Percentiles rank a stretch among this genome's conserved stretches.
Evolutionary conservation across 2,329 filamentous ascomycete genomes (phyloP).

Genomic region (Pezicula rhizophila): DNA sequence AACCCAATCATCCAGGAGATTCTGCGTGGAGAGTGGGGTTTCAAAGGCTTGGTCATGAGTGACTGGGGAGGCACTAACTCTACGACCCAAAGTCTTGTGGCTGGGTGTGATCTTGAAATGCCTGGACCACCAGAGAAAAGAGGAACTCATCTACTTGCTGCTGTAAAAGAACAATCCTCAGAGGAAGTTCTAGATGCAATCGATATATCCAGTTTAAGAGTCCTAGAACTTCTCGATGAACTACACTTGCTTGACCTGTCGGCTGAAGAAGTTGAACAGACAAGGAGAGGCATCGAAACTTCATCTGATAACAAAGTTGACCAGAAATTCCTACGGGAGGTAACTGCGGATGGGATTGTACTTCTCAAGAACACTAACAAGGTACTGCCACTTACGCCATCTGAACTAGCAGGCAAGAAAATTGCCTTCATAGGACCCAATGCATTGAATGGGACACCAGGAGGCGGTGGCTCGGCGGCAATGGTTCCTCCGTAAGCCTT

Average conservation of each 20-base stretch:
- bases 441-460: constrained; percentile 30
- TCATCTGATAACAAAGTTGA: constrained; percentile 16
- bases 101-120: constrained; percentile 29
- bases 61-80: constrained; percentile 27
- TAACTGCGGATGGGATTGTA: constrained; percentile 16
- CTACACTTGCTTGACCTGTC: neutral
- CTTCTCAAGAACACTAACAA: constrained; percentile 16
- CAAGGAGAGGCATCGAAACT: constrained; percentile 7
- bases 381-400: constrained; percentile 13
- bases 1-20: constrained; percentile 20
- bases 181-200: neutral
- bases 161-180: neutral
- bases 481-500: constrained; percentile 18
- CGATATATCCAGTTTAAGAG: neutral
- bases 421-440: constrained; percentile 49
- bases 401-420: constrained; percentile 9
- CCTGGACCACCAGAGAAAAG: constrained; percentile 21
- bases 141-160: constrained; percentile 8
- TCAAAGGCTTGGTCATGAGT: constrained; percentile 25
- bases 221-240: constrained; percentile 1
- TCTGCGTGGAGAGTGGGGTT: constrained; percentile 24
- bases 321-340: constrained; percentile 36
- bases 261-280: neutral
- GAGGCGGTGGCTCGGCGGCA: constrained; percentile 26
- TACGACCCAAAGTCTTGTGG: constrained; percentile 17